These are phyloP conservation scores for Lentinula lateritia DNA, from an alignment of 768 basidiomycete species.

Conservation along the genomic window DNA sequence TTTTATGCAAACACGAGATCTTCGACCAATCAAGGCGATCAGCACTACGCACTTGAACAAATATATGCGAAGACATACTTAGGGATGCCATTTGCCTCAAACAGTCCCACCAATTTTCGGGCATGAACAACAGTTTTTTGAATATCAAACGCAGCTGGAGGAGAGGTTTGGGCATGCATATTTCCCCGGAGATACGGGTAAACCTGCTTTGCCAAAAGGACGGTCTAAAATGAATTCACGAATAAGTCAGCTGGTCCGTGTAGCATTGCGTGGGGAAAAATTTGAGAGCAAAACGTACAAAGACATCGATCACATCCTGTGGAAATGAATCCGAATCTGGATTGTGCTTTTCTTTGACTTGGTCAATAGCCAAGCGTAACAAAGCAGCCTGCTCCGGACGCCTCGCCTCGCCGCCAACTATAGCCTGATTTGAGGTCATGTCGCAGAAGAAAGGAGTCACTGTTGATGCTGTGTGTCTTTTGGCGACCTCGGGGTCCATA, in stretches of 20 bases:
- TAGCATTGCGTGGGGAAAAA: neutral
- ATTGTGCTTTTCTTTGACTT: conserved; percentile 15
- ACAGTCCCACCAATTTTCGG: conserved; percentile 31
- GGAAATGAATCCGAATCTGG: conserved; percentile 19
- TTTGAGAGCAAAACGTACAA: conserved; percentile 21
- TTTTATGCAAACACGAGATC: conserved; percentile 52
- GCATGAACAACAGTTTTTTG: conserved; percentile 38
- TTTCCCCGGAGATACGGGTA: conserved; percentile 36
- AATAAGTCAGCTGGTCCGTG: neutral
- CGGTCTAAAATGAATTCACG: conserved; percentile 24
- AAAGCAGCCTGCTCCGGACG: conserved; percentile 25
- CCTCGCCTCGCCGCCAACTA: conserved; percentile 29
- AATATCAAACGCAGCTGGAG: conserved; percentile 33
- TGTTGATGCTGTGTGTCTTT: conserved; percentile 20
- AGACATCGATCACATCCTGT: conserved; percentile 29
- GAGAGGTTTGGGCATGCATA: conserved; percentile 40
- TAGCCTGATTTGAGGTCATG: conserved; percentile 49
- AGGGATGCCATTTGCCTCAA: conserved; percentile 37
- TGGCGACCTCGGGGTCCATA: conserved; percentile 38
- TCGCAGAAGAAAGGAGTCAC: conserved; percentile 27
- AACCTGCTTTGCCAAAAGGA: conserved; percentile 37
- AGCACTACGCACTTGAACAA: neutral
- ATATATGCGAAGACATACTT: conserved; percentile 18
- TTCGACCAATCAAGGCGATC: conserved; percentile 9
- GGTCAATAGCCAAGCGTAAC: conserved; percentile 26